These are phyloP conservation scores for Venturia effusa DNA, from an alignment of 2,329 filamentous ascomycete genomes.

Conservation along the genomic window DNA sequence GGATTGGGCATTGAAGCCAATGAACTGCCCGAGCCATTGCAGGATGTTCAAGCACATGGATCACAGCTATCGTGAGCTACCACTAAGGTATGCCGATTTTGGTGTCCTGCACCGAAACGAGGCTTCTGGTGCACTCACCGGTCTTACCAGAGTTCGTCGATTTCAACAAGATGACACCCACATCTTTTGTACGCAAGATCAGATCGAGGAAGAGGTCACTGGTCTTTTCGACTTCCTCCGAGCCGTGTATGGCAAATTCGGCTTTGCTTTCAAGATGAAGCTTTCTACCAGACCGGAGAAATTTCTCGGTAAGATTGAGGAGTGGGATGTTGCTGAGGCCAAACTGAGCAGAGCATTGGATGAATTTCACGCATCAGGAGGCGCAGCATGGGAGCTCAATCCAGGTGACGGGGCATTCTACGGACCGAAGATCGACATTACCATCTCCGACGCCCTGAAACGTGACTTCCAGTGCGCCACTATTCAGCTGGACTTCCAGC, in stretches of 20 bases:
- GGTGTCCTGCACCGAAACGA: conserved; percentile 94
- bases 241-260: conserved; percentile 69
- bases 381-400: conserved; percentile 77
- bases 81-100: conserved; percentile 89
- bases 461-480: conserved; percentile 85
- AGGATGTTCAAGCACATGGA: conserved; percentile 75
- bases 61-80: conserved; percentile 80
- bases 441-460: conserved; percentile 76
- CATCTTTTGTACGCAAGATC: conserved; percentile 83
- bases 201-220: conserved; percentile 63
- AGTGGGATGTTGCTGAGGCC: conserved; percentile 80
- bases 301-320: conserved; percentile 73
- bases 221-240: conserved; percentile 80
- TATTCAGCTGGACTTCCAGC: conserved; percentile 87
- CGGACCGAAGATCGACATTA: conserved; percentile 97
- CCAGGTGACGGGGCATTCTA: conserved; percentile 96
- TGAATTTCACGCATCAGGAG: conserved; percentile 53
- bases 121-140: conserved; percentile 80
- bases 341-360: conserved; percentile 72
- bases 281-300: conserved; percentile 86
- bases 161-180: conserved; percentile 97
- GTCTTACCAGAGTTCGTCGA: conserved; percentile 80
- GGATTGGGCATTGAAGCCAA: conserved; percentile 79
- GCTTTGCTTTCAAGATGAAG: conserved; percentile 87
- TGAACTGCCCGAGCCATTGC: conserved; percentile 97